These are phyloP conservation scores for Flueggea neowawraea DNA, from an alignment of 441 rosid species.

Conservation along the genomic window DNA sequence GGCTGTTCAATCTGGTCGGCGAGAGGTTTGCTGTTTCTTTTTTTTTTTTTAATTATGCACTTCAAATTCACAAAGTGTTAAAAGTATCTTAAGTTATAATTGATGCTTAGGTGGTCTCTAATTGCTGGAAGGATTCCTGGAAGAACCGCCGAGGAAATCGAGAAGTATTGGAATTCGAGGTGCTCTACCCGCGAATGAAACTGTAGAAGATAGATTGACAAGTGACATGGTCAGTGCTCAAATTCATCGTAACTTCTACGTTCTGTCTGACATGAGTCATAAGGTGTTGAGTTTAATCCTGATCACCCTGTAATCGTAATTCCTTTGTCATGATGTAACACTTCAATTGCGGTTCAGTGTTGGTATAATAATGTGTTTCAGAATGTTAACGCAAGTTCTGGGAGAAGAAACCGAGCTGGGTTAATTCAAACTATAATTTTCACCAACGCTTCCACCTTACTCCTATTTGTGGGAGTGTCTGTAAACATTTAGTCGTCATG, in stretches of 20 bases:
- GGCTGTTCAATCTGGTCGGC: constrained; percentile 49
- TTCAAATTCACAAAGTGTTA: neutral
- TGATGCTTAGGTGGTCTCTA: constrained; percentile 32
- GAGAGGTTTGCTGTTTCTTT: constrained; percentile 25
- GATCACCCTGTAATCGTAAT: neutral
- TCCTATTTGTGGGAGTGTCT: too few relatives aligned
- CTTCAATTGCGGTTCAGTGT: too few relatives aligned
- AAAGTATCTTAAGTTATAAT: neutral
- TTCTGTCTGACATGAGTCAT: neutral
- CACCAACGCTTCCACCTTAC: too few relatives aligned
- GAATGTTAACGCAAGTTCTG: too few relatives aligned
- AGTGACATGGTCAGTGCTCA: too few relatives aligned
- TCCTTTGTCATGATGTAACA: too few relatives aligned
- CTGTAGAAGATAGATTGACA: neutral
- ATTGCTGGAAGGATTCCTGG: constrained; percentile 58
- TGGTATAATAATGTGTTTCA: too few relatives aligned
- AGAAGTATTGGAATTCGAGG: constrained; percentile 42
- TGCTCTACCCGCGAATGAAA: constrained; percentile 29
- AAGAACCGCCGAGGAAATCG: constrained; percentile 43
- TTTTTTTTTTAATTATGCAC: neutral
- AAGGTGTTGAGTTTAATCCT: neutral
- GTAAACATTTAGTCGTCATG: too few relatives aligned
- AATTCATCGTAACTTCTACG: too few relatives aligned
- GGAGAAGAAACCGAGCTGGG: too few relatives aligned
- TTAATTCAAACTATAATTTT: too few relatives aligned